Percentiles rank a stretch among this genome's conserved stretches.
These are phyloP conservation scores for Pontederia crassipes DNA, from an alignment of 176 grass and related monocot species.

Conservation along the genomic window DNA sequence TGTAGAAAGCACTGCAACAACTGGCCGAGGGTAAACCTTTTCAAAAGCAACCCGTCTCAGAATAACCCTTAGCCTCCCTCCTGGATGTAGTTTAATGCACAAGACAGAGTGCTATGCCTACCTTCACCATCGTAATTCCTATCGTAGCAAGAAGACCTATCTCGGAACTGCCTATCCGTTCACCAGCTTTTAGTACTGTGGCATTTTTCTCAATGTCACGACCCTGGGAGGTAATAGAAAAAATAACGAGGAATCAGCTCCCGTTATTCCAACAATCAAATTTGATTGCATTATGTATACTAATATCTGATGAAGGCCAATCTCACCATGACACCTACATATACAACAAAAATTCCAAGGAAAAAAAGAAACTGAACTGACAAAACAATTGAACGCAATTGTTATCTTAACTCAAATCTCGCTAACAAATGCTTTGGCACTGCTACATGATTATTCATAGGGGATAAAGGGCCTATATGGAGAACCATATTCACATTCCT, in stretches of 20 bases:
- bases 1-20: slow-evolving; percentile 70
- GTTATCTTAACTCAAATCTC: not conserved
- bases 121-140: slow-evolving; percentile 70
- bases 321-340: too few relatives aligned
- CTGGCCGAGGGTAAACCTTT: slow-evolving; percentile 66
- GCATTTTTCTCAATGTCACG: slow-evolving; percentile 84
- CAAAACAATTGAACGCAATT: too few relatives aligned
- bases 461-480: too few relatives aligned
- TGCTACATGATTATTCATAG: too few relatives aligned
- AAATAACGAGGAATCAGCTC: not conserved
- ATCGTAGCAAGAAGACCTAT: slow-evolving; percentile 73
- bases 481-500: too few relatives aligned
- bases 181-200: slow-evolving; percentile 44
- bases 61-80: not conserved
- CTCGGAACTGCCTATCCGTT: slow-evolving; percentile 75
- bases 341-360: too few relatives aligned
- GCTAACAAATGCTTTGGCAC: too few relatives aligned
- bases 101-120: slow-evolving; percentile 3
- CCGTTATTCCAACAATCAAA: not conserved
- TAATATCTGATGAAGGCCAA: too few relatives aligned
- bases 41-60: slow-evolving; percentile 12
- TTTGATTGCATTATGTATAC: not conserved
- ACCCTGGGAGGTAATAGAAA: slow-evolving; percentile 38
- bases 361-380: too few relatives aligned
- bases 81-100: not conserved